These are phyloP conservation scores for Eleusine indica DNA, from an alignment of 176 grass and related monocot species.

Conservation along the genomic window DNA sequence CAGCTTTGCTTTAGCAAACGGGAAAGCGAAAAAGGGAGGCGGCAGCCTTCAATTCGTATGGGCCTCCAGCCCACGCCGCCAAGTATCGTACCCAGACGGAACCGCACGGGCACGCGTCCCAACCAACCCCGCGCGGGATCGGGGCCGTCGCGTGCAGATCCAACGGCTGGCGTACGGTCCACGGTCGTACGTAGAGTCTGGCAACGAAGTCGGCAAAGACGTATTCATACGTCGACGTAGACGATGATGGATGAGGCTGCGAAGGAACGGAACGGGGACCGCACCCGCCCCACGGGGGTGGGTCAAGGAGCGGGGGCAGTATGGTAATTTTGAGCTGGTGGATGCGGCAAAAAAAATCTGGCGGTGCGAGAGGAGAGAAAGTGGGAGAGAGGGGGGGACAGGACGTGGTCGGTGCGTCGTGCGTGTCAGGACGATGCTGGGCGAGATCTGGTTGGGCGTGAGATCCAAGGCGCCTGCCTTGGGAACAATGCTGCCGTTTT, in stretches of 20 bases:
- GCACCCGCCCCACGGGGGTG: not conserved
- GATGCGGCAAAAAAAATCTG: conserved; percentile 12
- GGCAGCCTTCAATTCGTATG: not conserved
- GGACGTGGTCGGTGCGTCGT: conserved; percentile 44
- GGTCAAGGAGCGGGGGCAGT: conserved; percentile 22
- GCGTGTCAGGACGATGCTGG: conserved; percentile 38
- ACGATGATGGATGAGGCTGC: not conserved
- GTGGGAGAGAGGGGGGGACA: not conserved
- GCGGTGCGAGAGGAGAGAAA: not conserved
- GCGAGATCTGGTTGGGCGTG: conserved; percentile 28
- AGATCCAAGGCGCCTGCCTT: conserved; percentile 41
- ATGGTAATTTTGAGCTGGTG: not conserved
- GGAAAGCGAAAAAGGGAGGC: not conserved
- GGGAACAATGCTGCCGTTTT: conserved; percentile 14
- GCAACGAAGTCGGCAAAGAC: conserved; percentile 19
- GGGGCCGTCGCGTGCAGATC: not conserved
- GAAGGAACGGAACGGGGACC: not conserved
- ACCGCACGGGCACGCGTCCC: not conserved
- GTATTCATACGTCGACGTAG: conserved; percentile 21
- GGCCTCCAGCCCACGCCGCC: not conserved
- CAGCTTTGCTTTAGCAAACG: conserved; percentile 2
- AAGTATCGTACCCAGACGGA: not conserved
- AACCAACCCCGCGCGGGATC: not conserved
- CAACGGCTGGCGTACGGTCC: not conserved
- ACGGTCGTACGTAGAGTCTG: not conserved